Evolutionary conservation across 352 stramenopile species (phyloP).

Genomic region (Globisporangium alternatum): DNA sequence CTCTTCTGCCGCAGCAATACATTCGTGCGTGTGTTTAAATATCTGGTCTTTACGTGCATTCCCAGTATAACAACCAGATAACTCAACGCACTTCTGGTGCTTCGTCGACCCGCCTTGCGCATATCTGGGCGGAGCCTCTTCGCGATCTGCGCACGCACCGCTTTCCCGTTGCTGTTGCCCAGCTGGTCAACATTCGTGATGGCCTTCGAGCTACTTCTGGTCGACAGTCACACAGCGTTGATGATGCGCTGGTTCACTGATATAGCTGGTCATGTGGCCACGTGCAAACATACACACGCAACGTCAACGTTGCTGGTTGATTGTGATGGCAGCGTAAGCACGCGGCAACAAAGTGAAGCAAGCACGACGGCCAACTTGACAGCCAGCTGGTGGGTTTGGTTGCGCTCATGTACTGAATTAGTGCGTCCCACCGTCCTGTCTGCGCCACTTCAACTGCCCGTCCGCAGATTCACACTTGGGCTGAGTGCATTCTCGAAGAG

Average conservation of each 20-base stretch:
- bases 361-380: too few relatives aligned
- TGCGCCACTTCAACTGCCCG: not conserved
- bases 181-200: constrained; percentile 9
- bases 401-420: not conserved
- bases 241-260: not conserved
- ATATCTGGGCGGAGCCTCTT: not conserved
- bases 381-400: not conserved
- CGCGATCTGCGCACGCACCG: not conserved
- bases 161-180: not conserved
- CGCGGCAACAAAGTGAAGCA: too few relatives aligned
- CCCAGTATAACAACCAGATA: not conserved
- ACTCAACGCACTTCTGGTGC: not conserved
- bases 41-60: constrained; percentile 1
- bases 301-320: not conserved
- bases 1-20: too few relatives aligned
- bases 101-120: not conserved
- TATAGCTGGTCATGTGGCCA: not conserved
- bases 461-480: not conserved
- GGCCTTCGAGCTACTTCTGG: not conserved
- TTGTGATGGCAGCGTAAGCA: not conserved
- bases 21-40: too few relatives aligned
- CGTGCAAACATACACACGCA: too few relatives aligned
- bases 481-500: not conserved
- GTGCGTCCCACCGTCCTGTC: not conserved
- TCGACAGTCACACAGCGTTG: not conserved